These are phyloP conservation scores for Ophiostoma piceae DNA, from an alignment of 2,329 filamentous ascomycete species.

Conservation along the genomic window DNA sequence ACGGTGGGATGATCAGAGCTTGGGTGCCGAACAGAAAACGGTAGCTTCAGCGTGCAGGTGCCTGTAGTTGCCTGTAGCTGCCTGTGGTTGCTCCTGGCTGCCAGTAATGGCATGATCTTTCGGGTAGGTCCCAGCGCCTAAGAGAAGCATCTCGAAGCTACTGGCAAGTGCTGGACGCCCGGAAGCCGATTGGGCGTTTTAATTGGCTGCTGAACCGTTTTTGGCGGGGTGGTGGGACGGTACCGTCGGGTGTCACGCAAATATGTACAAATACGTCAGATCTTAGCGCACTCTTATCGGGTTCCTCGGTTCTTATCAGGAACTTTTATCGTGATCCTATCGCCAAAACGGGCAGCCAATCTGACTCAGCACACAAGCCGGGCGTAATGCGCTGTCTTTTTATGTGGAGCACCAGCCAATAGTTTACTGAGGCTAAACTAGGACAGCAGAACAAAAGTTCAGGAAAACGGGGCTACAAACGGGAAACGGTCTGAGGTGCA, in stretches of 20 bases:
- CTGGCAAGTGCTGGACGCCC: conserved; percentile 10
- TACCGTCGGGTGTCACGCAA: neutral
- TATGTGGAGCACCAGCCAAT: neutral
- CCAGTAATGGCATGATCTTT: neutral
- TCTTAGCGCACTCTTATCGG: neutral
- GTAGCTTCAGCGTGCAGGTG: conserved; percentile 12
- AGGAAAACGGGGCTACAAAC: neutral
- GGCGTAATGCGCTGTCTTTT: neutral
- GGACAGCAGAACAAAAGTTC: neutral
- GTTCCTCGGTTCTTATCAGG: neutral
- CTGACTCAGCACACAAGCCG: conserved; percentile 5
- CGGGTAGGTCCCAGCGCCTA: neutral
- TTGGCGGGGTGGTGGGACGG: conserved; percentile 12
- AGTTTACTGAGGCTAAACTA: neutral
- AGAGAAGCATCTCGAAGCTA: conserved; percentile 27
- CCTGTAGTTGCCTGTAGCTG: neutral
- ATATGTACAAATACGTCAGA: conserved; percentile 2
- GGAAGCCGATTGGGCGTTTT: neutral
- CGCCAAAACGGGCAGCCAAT: neutral
- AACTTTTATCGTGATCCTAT: neutral
- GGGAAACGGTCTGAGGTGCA: neutral
- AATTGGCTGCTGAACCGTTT: conserved; percentile 5
- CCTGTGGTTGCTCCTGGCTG: conserved; percentile 12
- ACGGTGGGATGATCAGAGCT: conserved; percentile 10
- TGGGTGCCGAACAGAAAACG: neutral